Evolutionary conservation across 495 filamentous ascomycete species (phyloP).

Genomic region (Hyaloscypha variabilis): DNA sequence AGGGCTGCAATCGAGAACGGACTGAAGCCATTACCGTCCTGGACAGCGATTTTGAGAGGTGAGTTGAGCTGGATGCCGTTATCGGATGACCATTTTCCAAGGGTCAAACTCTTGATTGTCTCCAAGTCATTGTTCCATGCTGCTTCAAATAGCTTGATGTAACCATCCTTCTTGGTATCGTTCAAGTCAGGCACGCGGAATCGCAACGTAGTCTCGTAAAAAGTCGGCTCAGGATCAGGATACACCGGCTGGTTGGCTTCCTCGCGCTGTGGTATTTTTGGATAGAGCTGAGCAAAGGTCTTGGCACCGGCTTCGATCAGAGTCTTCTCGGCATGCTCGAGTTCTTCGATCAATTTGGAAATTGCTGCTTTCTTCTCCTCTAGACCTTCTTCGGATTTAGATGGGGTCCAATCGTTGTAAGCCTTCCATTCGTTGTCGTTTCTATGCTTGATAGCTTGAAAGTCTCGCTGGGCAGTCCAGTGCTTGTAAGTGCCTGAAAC

Average conservation of each 20-base stretch:
- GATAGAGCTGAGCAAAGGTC: constrained; percentile 63
- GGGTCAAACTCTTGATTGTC: constrained; percentile 53
- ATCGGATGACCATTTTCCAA: constrained; percentile 41
- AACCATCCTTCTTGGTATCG: constrained; percentile 52
- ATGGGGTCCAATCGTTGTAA: constrained; percentile 26
- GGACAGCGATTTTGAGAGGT: constrained; percentile 63
- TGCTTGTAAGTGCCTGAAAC: constrained; percentile 54
- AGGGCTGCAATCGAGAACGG: constrained; percentile 69
- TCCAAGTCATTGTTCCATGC: constrained; percentile 67
- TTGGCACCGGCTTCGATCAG: constrained; percentile 63
- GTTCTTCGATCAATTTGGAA: constrained; percentile 45
- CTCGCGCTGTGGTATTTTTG: constrained; percentile 42
- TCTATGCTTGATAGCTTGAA: constrained; percentile 18
- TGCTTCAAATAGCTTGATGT: constrained; percentile 66
- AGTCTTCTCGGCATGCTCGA: constrained; percentile 52
- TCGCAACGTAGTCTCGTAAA: constrained; percentile 50
- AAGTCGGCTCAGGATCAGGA: constrained; percentile 20
- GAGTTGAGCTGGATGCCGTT: constrained; percentile 47
- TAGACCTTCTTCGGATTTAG: constrained; percentile 35
- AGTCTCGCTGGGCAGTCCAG: constrained; percentile 30
- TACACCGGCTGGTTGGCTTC: constrained; percentile 8
- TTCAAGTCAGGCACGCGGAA: constrained; percentile 56
- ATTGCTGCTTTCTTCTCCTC: constrained; percentile 56
- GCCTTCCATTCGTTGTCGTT: constrained; percentile 36
- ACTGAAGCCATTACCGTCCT: constrained; percentile 45